Evolutionary conservation across 495 filamentous ascomycete species (phyloP).

Genomic region (Tetracladium marchalianum): DNA sequence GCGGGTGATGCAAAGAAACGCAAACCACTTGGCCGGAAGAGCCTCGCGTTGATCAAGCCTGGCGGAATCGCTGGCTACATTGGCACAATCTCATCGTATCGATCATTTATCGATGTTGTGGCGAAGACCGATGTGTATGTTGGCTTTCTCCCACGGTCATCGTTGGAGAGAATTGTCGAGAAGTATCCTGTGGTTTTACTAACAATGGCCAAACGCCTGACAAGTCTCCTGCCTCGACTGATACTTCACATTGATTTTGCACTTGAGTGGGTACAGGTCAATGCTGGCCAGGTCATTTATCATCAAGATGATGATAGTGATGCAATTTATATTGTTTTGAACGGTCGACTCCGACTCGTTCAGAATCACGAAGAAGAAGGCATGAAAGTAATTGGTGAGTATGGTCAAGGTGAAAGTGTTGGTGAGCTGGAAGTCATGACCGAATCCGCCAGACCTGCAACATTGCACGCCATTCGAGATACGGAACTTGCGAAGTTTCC

Average conservation of each 20-base stretch:
- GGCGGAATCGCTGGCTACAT: conserved; percentile 92
- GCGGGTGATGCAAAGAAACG: conserved; percentile 35
- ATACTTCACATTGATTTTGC: conserved; percentile 97
- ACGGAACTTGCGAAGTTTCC: conserved; percentile 95
- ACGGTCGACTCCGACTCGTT: conserved; percentile 76
- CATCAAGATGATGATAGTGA: conserved; percentile 94
- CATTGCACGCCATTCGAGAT: conserved; percentile 90
- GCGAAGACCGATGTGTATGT: conserved; percentile 99
- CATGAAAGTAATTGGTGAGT: conserved; percentile 87
- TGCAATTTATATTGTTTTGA: conserved; percentile 95
- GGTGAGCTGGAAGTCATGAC: conserved; percentile 97
- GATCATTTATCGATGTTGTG: conserved; percentile 92
- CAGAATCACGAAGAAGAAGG: conserved; percentile 67
- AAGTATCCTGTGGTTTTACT: conserved; percentile 83
- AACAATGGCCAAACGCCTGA: conserved; percentile 91
- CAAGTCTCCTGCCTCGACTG: conserved; percentile 78
- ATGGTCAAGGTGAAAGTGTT: conserved; percentile 94
- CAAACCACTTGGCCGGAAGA: conserved; percentile 45
- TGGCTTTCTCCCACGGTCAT: conserved; percentile 79
- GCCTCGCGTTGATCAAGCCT: conserved; percentile 87
- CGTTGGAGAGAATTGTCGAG: conserved; percentile 86
- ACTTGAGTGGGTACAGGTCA: conserved; percentile 94
- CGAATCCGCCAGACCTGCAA: conserved; percentile 78
- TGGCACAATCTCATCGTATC: conserved; percentile 84
- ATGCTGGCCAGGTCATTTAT: conserved; percentile 87